Evolutionary conservation across 2,329 filamentous ascomycete species (phyloP).

Genomic region (Cytospora paraplurivora): DNA sequence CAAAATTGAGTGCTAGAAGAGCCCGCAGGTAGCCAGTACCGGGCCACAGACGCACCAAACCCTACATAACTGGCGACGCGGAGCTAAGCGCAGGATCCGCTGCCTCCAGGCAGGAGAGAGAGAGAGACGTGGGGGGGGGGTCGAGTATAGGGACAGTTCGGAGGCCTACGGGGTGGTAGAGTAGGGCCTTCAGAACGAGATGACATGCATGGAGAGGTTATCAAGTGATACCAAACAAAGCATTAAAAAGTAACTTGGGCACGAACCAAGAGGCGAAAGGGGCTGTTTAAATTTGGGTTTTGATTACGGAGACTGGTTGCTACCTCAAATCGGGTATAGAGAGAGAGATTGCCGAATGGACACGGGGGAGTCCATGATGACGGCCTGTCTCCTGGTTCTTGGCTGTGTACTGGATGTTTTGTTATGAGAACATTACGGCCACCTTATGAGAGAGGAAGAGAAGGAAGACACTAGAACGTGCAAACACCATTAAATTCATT

Average conservation of each 20-base stretch:
- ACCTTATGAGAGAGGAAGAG: conserved; percentile 11
- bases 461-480: conserved; percentile 22
- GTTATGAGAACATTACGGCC: conserved; percentile 15
- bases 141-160: not conserved
- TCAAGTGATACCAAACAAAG: conserved; percentile 27
- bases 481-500: conserved; percentile 14
- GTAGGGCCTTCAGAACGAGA: conserved; percentile 4
- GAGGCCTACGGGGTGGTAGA: not conserved
- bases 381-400: conserved; percentile 10
- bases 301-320: conserved; percentile 4
- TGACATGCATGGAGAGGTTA: conserved; percentile 7
- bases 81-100: not conserved
- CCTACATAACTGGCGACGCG: not conserved
- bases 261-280: conserved; percentile 24
- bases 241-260: conserved; percentile 20
- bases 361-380: not conserved
- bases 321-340: conserved; percentile 9
- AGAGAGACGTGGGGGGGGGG: not conserved
- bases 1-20: not conserved
- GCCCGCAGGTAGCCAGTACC: conserved; percentile 2
- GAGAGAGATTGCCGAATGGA: not conserved
- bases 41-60: not conserved
- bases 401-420: conserved; percentile 6
- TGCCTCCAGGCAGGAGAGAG: not conserved
- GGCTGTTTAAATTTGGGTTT: conserved; percentile 4